Conservation (phyloP, 805 yeast genomes). For the Kockiozyma suomiensis region DNA sequence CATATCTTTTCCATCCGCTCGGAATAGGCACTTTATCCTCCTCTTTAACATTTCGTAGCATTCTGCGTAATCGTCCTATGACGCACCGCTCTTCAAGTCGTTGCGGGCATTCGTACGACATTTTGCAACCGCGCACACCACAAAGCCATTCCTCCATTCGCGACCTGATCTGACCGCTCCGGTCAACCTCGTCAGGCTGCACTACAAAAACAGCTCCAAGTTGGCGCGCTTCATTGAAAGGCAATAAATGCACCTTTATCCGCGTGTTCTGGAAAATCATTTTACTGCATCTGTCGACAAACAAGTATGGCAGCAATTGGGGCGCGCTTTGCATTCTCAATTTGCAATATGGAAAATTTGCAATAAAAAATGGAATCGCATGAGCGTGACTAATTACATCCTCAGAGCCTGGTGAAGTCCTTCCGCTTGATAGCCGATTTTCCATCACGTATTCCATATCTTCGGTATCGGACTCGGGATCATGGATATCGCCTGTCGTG, state of each 20-base stretch:
- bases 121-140: not conserved
- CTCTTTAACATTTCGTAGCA: slow-evolving; percentile 5
- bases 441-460: too few species aligned
- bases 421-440: too few species aligned
- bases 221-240: slow-evolving; percentile 4
- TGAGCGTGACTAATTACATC: too few species aligned
- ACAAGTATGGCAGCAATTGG: too few species aligned
- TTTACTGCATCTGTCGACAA: slow-evolving; percentile 5
- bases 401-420: too few species aligned
- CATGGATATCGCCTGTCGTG: too few species aligned
- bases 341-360: too few species aligned
- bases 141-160: slow-evolving; percentile 10
- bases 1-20: slow-evolving; percentile 14
- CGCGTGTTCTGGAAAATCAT: not conserved
- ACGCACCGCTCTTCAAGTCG: not conserved
- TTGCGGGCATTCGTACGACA: not conserved
- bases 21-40: slow-evolving; percentile 13
- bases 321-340: not conserved
- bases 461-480: too few species aligned
- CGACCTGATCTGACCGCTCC: not conserved
- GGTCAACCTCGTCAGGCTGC: slow-evolving; percentile 7
- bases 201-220: slow-evolving; percentile 1
- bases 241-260: slow-evolving; percentile 3
- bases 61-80: slow-evolving; percentile 1
- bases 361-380: not conserved